phyloP scores from a whole-genome alignment of 257 asterid species.

The Dorcoceras hygrometricum region DNA sequence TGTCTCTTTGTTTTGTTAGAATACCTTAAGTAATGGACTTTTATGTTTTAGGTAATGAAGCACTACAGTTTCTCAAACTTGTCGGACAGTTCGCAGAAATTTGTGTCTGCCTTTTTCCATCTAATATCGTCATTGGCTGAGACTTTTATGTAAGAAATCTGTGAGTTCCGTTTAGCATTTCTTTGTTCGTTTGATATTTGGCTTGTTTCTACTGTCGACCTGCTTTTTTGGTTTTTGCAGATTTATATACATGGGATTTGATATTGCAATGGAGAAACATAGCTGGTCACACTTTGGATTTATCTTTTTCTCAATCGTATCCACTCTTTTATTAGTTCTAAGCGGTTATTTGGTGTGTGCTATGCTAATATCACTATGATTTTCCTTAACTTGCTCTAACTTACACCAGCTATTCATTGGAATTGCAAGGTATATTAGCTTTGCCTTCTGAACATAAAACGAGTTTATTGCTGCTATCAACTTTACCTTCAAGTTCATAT shows the following conservation, averaged over 20 bases:
- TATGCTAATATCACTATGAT: conserved; percentile 16
- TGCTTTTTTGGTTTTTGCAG: conserved; percentile 44
- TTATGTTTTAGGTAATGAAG: conserved; percentile 84
- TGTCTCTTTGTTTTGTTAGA: conserved; percentile 10
- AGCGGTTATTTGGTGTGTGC: conserved; percentile 15
- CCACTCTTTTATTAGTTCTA: conserved; percentile 39
- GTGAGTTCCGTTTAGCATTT: conserved; percentile 12
- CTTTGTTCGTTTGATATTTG: conserved; percentile 16
- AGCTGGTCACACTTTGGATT: conserved; percentile 99
- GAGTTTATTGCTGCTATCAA: neutral
- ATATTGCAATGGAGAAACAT: conserved; percentile 96
- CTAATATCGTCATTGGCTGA: conserved; percentile 94
- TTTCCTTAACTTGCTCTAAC: conserved; percentile 52
- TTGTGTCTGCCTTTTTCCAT: conserved; percentile 95
- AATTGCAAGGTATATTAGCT: conserved; percentile 75
- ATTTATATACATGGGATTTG: conserved; percentile 97
- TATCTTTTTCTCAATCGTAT: conserved; percentile 95
- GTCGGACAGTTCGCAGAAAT: conserved; percentile 92
- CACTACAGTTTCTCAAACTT: conserved; percentile 83
- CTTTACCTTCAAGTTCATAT: neutral
- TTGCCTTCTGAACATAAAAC: conserved; percentile 2
- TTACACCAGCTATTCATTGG: conserved; percentile 70
- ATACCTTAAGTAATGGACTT: neutral
- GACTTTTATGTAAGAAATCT: conserved; percentile 79
- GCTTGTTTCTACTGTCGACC: conserved; percentile 24